These are phyloP conservation scores for Elongisporangium anandrum DNA, from an alignment of 352 stramenopile species.

Conservation along the genomic window DNA sequence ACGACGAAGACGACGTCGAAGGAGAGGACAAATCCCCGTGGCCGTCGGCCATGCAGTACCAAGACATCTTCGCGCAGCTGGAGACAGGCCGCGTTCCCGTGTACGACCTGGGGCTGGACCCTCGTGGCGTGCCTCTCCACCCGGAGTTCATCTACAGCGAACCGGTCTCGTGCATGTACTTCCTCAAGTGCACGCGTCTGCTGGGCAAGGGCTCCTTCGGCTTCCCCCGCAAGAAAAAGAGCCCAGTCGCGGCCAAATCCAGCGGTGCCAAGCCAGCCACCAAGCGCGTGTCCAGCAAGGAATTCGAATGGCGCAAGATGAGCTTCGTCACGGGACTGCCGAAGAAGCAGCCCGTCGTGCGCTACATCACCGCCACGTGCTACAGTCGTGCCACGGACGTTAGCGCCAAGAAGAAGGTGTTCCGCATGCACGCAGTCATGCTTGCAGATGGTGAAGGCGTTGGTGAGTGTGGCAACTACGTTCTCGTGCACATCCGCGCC, in stretches of 20 bases:
- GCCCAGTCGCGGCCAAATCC: conserved; percentile 12
- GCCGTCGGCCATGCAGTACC: conserved; percentile 66
- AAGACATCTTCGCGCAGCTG: conserved; percentile 40
- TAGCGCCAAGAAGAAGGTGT: conserved; percentile 67
- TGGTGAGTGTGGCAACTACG: conserved; percentile 46
- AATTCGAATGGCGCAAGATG: conserved; percentile 83
- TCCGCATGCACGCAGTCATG: conserved; percentile 81
- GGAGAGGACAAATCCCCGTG: conserved; percentile 72
- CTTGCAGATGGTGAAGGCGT: conserved; percentile 40
- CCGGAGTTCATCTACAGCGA: conserved; percentile 78
- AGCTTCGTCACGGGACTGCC: conserved; percentile 75
- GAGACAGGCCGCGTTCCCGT: conserved; percentile 40
- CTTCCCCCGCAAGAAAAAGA: conserved; percentile 63
- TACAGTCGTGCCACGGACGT: conserved; percentile 55
- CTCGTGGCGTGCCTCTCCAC: conserved; percentile 62
- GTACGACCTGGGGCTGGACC: conserved; percentile 69
- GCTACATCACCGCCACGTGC: conserved; percentile 76
- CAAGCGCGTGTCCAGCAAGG: conserved; percentile 39
- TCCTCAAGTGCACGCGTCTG: conserved; percentile 52
- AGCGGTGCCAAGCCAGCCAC: conserved; percentile 14
- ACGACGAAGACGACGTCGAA: conserved; percentile 28
- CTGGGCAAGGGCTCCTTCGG: conserved; percentile 68
- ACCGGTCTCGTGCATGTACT: conserved; percentile 74
- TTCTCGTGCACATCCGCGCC: conserved; percentile 72
- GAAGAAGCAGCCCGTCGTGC: conserved; percentile 68